Base-by-base conservation (phyloP, 345 rosid species). In the Lepidium didymum region DNA sequence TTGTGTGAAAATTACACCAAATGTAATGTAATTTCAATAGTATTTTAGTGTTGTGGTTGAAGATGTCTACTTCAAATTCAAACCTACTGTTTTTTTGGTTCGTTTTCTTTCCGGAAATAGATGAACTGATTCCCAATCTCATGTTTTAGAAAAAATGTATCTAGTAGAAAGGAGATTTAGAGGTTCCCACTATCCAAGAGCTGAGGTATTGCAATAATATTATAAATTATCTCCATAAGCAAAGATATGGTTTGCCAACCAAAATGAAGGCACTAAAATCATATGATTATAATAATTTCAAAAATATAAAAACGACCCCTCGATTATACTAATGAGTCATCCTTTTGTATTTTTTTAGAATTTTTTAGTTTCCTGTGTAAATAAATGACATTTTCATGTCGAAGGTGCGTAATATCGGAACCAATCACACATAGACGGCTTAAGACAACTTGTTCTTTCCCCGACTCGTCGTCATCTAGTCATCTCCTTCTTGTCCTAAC, bases 401-500 rank as follows among this genome's bases (percentile, higher is more conserved):
- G 3, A 34, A 67, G 16, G 44, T 43, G 36, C 23, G 34, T 33
- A 44, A 44, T 11, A 16, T 14, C 10, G 27, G 33, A 29, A 27
- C 35, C 67, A 38, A 38, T 69, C 59, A 59, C 35, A 50, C 12
- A 29, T 13, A 31, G 18, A 45, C 31, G 40, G 47, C 15, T 35
- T 16, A 46, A 0, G 31, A 29, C 52, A 16, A 64, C 37, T 64
- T 56, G 43, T 58, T 27, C 13, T 38, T 29, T 36, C 25, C 37
- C 25, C 37, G 56, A 56, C 45, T 64, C 54, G 76, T 64, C 36
- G 7, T 55, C 64, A 64, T 64, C 76, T 31, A 56, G 65, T 64
- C 76, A 72, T 8, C 3, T 31, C 66, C 45, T 38, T 40, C 53
- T 64, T 64, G 76, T 72, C 53, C 45, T 64, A 29, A 64, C 49